Base-by-base conservation (phyloP, 2,329 filamentous ascomycete genomes). In the Colletotrichum karsti region DNA sequence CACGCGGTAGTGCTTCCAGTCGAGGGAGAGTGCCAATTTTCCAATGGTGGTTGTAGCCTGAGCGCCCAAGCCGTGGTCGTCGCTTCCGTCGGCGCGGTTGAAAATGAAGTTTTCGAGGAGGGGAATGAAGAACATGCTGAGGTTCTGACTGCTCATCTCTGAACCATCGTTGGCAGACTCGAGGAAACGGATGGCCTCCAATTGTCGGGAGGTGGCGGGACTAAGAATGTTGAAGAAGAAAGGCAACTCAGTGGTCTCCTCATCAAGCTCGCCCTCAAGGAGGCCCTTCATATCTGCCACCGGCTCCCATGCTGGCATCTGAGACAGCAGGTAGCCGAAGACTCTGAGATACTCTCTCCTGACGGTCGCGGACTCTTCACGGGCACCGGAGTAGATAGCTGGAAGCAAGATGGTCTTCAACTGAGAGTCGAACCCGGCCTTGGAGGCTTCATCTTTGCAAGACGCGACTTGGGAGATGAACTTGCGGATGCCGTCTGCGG, bases 201-300 rank as follows among this genome's bases (percentile, higher is more conserved):
- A 85, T 74, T 97, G 93, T 71, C 93, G 91, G 67, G 96, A 91
- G 37, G 94, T 91, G 57, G 97, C 94, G 53, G 97, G 95, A 75
- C 96, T 95, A 37, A 98, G 83, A 48, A 98, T 90, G 73, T 98
- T 97, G 78, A 89, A 92, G 83, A 98, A 99, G 82, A 99, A 98
- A 1, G 93, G 92, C 10, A 85, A 82, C 64, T 88, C 86, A 2
- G 83, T 78, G 24, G 82, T 79, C 51, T 95, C 92, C 69, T 97
- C 93, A 58, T 92, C 82, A 13, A 80, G 78, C 7, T 82, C 80
- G 5, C 80, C 83, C 12, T 12, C 39, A 41, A 96, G 85, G 10
- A 99, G 85, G 5, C 86, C 84, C 66, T 88, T 83, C 81, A 99
- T 87, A 76, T 97, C 94, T 30, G 87, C 86, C 41, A 98, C 86